A percentile compares a stretch with the other conserved stretches of the same genome.
These are phyloP conservation scores for Schizophyllum commune DNA, from an alignment of 1,284 basidiomycete species.

Conservation along the genomic window DNA sequence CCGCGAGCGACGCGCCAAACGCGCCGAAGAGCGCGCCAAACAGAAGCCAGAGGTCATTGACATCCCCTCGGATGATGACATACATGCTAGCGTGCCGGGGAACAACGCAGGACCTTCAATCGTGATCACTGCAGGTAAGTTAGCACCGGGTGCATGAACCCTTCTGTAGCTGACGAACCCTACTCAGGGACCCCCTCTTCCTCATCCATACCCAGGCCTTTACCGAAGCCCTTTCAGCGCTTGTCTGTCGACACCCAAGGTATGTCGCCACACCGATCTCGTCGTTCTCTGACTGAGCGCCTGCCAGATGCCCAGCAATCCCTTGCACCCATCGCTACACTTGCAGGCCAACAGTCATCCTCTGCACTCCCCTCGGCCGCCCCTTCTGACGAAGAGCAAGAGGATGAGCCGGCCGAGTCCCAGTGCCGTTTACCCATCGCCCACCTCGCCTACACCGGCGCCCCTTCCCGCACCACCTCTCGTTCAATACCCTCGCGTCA, in stretches of 20 bases:
- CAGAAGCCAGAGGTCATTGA: background rate
- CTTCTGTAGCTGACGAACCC: no score
- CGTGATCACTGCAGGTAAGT: no score
- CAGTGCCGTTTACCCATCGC: background rate
- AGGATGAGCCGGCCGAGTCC: background rate
- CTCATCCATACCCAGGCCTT: background rate
- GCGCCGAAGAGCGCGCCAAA: constrained; percentile 6
- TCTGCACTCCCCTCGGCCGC: background rate
- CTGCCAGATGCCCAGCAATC: background rate
- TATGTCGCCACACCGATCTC: no score
- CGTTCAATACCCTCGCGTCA: background rate
- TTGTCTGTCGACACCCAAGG: background rate
- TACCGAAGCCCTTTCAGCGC: background rate
- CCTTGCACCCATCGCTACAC: background rate
- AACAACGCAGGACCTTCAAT: no score
- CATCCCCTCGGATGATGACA: background rate
- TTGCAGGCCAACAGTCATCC: background rate
- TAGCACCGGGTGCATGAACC: no score
- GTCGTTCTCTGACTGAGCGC: no score
- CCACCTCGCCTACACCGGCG: background rate
- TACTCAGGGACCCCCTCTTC: background rate
- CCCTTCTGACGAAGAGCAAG: background rate
- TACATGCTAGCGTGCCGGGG: no score
- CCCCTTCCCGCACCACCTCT: background rate
- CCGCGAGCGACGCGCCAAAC: constrained; percentile 13